A percentile compares a stretch with the other conserved stretches of the same genome.
Evolutionary conservation across 306 rosid genomes (phyloP).

Genomic region (Cicer cuneatum): DNA sequence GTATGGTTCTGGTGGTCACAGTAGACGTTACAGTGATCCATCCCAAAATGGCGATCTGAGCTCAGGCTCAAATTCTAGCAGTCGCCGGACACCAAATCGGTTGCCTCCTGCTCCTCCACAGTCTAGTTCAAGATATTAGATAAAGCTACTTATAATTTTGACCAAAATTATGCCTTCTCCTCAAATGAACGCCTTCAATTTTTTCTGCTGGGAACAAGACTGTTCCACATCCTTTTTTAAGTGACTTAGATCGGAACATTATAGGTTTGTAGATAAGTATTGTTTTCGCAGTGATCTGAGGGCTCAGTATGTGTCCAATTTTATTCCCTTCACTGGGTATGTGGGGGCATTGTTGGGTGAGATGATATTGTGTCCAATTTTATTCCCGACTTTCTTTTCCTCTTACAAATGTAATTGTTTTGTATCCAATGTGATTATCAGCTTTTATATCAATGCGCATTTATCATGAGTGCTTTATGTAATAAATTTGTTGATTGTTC

Average conservation of each 20-base stretch:
- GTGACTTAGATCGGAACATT: constrained; percentile 44
- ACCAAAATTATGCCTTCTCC: constrained; percentile 39
- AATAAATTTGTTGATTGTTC: not conserved
- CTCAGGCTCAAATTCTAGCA: constrained; percentile 55
- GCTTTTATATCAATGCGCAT: constrained; percentile 41
- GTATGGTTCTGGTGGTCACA: constrained; percentile 61
- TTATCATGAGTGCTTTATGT: constrained; percentile 18
- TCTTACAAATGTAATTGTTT: constrained; percentile 54
- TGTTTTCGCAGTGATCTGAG: too few relatives aligned
- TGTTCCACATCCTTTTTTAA: constrained; percentile 35
- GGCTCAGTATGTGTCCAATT: constrained; percentile 40
- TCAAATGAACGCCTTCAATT: constrained; percentile 38
- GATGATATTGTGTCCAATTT: constrained; percentile 42
- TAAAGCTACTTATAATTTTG: constrained; percentile 36
- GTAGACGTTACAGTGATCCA: constrained; percentile 62
- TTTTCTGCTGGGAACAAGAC: constrained; percentile 41
- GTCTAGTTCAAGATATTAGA: constrained; percentile 56
- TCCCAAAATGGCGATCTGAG: constrained; percentile 58
- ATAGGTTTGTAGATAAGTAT: constrained; percentile 38
- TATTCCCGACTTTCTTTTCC: constrained; percentile 43
- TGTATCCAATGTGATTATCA: constrained; percentile 49
- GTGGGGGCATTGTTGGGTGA: constrained; percentile 49
- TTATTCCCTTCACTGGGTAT: constrained; percentile 47
- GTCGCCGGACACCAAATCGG: constrained; percentile 62
- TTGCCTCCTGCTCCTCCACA: constrained; percentile 64